Evolutionary conservation across 2,329 filamentous ascomycete genomes (phyloP), one percentile per base, ranked within the genome.

Genomic region (Furcasterigmium sp.): DNA sequence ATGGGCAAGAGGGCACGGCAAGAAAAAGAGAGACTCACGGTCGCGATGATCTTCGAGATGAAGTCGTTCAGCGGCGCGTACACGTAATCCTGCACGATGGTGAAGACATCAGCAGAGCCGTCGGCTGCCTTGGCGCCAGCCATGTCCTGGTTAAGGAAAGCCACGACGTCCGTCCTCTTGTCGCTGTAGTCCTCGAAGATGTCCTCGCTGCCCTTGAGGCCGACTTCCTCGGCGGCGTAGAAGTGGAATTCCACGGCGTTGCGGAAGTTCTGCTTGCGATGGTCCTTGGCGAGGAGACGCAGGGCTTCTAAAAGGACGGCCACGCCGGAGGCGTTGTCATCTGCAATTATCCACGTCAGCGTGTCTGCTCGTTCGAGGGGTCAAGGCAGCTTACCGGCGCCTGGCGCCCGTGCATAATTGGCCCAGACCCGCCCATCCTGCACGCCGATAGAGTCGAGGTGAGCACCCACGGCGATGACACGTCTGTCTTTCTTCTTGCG

Each of bases 171-270:
- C 52, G 65, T 67, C 23, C 57, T 55, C 15, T 55, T 48, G 20
- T 56, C 47, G 46, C 61, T 64, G 58, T 74, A 74, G 34, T 55
- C 56, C 38, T 62, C 52, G 46, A 70, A 72, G 32, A 74, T 53
- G 21, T 61, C 67, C 29, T 60, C 57, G 11, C 69, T 72, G 18
- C 72, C 72, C 3, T 73, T 62, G 8, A 73, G 59, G 11, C 72
- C 70, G 10, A 61, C 68, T 51, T 76, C 72, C 57, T 93, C 87
- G 1, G 85, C 87, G 2, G 82, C 84, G 62, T 90, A 91, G 85
- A 86, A 93, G 60, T 91, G 86, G 62, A 91, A 91, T 64, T 93
- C 87, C 46, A 93, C 65, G 0, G 85, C 89, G 61, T 91, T 90
- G 48, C 80, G 47, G 76, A 72, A 37, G 83, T 78, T 15, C 20